A percentile compares a stretch with the other conserved stretches of the same genome.
phyloP scores from a whole-genome alignment of 1,139 yeast species.

The Taphrina deformans region DNA sequence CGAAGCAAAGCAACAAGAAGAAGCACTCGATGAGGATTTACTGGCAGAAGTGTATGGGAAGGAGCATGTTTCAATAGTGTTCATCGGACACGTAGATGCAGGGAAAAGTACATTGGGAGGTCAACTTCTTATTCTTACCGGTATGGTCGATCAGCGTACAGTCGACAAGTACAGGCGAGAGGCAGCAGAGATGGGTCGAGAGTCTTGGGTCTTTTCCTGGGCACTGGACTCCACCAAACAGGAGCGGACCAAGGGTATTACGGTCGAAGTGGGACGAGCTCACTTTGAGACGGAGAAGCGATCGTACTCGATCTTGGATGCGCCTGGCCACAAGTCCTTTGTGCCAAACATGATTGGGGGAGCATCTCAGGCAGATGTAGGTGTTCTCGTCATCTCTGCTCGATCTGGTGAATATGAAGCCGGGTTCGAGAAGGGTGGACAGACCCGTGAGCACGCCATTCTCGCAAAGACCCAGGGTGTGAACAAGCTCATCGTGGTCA shows the following conservation, averaged over 20 bases:
- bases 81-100: conserved; percentile 99
- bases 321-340: conserved; percentile 99
- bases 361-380: conserved; percentile 98
- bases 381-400: conserved; percentile 92
- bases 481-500: conserved; percentile 85
- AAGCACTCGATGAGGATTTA: conserved; percentile 80
- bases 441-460: conserved; percentile 97
- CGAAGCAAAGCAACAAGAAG: conserved; percentile 72
- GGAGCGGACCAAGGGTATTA: conserved; percentile 97
- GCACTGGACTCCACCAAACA: conserved; percentile 99
- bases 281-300: conserved; percentile 96
- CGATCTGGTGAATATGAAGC: conserved; percentile 99
- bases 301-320: conserved; percentile 95
- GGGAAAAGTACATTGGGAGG: conserved; percentile 99
- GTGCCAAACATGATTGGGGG: conserved; percentile 99
- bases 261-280: conserved; percentile 98
- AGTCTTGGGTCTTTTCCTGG: conserved; percentile 99
- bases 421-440: conserved; percentile 98
- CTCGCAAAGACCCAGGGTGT: conserved; percentile 98
- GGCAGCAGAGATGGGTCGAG: conserved; percentile 99
- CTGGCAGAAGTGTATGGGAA: conserved; percentile 93
- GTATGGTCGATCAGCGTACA: conserved; percentile 98
- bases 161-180: conserved; percentile 97
- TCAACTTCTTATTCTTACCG: conserved; percentile 84
- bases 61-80: conserved; percentile 92